Conservation (phyloP, 805 yeast genomes). For the Saturnispora diversa region DNA sequence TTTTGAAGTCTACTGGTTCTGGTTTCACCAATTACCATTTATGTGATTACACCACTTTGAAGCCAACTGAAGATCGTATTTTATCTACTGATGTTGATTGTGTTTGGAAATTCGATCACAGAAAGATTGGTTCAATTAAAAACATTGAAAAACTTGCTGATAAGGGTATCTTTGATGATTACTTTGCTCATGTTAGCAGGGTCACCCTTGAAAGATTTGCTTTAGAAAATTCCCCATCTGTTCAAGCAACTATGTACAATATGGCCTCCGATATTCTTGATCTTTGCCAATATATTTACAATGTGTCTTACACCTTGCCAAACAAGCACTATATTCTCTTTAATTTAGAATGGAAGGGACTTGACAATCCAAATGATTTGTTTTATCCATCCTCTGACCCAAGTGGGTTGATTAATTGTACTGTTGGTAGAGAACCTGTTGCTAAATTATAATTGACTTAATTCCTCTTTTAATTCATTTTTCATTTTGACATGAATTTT, state of each 20-base stretch:
- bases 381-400: slow-evolving; percentile 91
- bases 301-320: slow-evolving; percentile 72
- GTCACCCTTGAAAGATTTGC: slow-evolving; percentile 76
- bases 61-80: slow-evolving; percentile 77
- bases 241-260: slow-evolving; percentile 94
- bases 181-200: slow-evolving; percentile 54
- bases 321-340: slow-evolving; percentile 85
- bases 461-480: background rate
- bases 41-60: slow-evolving; percentile 83
- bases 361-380: slow-evolving; percentile 70
- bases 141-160: slow-evolving; percentile 45
- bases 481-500: background rate
- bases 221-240: slow-evolving; percentile 82
- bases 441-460: slow-evolving; percentile 40
- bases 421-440: slow-evolving; percentile 63
- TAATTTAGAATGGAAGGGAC: slow-evolving; percentile 79
- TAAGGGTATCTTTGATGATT: slow-evolving; percentile 54
- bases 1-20: slow-evolving; percentile 84
- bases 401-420: slow-evolving; percentile 82
- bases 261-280: slow-evolving; percentile 71
- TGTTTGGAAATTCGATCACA: slow-evolving; percentile 55
- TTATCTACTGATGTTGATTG: slow-evolving; percentile 81
- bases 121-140: slow-evolving; percentile 42
- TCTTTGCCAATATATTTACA: slow-evolving; percentile 45
- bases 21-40: slow-evolving; percentile 82